A percentile compares a stretch with the other conserved stretches of the same genome.
Evolutionary conservation across 257 asterid species (phyloP).

Genomic region (Plantago major): DNA sequence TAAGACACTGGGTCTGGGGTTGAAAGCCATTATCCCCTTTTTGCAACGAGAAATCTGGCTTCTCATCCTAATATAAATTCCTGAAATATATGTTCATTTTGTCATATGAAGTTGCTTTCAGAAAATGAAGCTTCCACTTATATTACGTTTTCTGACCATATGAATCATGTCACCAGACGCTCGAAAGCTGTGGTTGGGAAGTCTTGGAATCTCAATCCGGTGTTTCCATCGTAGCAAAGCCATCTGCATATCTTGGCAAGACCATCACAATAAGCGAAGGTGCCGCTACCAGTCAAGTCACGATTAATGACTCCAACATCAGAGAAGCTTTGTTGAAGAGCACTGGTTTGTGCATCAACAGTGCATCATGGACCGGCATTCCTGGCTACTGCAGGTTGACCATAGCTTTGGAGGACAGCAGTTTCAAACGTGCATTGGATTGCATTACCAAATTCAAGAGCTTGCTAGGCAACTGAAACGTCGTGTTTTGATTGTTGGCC

Average conservation of each 20-base stretch:
- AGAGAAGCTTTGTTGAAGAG: constrained; percentile 67
- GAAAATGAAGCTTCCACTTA: too few relatives aligned
- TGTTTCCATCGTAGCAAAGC: constrained; percentile 73
- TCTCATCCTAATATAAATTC: too few relatives aligned
- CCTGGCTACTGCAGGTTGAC: constrained; percentile 92
- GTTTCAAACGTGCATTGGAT: constrained; percentile 68
- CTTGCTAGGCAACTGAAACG: constrained; percentile 27
- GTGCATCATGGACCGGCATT: constrained; percentile 85
- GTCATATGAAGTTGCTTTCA: too few relatives aligned
- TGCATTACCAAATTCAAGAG: constrained; percentile 69
- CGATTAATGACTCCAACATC: constrained; percentile 73
- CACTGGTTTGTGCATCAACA: constrained; percentile 90
- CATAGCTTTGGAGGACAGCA: constrained; percentile 66
- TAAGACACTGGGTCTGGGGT: too few relatives aligned
- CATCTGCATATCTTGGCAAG: constrained; percentile 70
- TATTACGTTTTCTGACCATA: background rate
- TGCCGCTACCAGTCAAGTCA: constrained; percentile 29
- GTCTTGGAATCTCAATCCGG: constrained; percentile 82
- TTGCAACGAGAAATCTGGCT: too few relatives aligned
- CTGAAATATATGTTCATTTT: too few relatives aligned
- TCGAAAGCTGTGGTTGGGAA: constrained; percentile 81
- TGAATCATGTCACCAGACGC: constrained; percentile 43
- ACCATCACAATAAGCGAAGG: constrained; percentile 37
- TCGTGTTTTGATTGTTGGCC: constrained; percentile 1
- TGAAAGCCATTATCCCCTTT: too few relatives aligned